Evolutionary conservation across 305 asterid genomes (phyloP), one percentile per base, ranked within the genome.

Genomic region (Fraxinus sp.): DNA sequence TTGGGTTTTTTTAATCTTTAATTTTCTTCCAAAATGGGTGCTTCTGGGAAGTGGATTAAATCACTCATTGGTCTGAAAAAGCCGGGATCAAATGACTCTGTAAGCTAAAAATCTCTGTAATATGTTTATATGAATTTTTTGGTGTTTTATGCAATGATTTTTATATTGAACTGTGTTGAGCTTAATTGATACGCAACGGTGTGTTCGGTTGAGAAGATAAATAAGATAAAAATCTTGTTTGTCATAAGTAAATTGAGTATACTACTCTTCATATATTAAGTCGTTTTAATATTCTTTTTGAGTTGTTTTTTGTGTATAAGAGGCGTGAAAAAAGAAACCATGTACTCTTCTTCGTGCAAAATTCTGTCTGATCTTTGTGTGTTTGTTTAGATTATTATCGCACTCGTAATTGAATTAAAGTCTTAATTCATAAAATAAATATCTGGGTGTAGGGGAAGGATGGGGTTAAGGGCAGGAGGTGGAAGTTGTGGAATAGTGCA

Each of bases 11-110:
- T 52, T 74, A 74, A n/a, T 6, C 41, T 33, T 30, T 22, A n/a
- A 37, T 18, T 37, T 62, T 24, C 82, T 36, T 32, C 22, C 26
- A 68, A 81, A 82, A 93, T 93, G 99, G 97, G 98, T 84, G 95
- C 87, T 89, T 91, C 98, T 2, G 97, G 95, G 59, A 95, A 91
- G 76, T 95, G 99, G 99, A 92, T 95, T 62, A 93, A 91, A 83
- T 92, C 99, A 20, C 81, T 95, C 20, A 90, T 95, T 70, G 85
- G 89, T 18, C 90, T 89, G 7, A 91, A 87, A 84, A 93, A 92
- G 87, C 71, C 83, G 4, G 86, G 90, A 36, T 70, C 81, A 1
- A 88, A 87, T 57, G 93, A 93, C 80, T 82, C 86, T 6, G 97
- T 94, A 79, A 87, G 91, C 82, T 74, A 16, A 71, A 57, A 49